Conservation (phyloP, 805 yeast species). For the Wickerhamomyces rabaulensis region DNA sequence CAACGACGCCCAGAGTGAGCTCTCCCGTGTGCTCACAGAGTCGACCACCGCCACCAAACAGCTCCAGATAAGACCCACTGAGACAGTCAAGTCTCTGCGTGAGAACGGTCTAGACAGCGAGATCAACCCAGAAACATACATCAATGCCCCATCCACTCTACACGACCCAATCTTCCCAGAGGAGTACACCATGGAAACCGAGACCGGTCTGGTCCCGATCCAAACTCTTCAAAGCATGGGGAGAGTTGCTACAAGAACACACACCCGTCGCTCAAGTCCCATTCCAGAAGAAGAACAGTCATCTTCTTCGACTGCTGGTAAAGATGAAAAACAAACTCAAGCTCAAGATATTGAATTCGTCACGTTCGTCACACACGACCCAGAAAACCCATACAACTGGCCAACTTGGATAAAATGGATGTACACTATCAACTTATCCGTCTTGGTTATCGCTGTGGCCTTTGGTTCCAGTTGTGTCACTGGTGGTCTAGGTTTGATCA, state of each 20-base stretch:
- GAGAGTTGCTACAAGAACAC: conserved; percentile 41
- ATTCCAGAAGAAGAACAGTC: conserved; percentile 22
- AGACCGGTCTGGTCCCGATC: conserved; percentile 83
- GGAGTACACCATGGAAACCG: conserved; percentile 84
- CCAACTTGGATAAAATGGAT: conserved; percentile 45
- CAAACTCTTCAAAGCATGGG: conserved; percentile 66
- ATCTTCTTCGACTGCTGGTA: conserved; percentile 23
- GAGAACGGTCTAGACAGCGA: conserved; percentile 55
- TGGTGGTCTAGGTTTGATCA: conserved; percentile 71
- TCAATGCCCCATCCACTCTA: conserved; percentile 48
- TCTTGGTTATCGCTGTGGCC: conserved; percentile 82
- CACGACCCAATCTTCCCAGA: conserved; percentile 82
- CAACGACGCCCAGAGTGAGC: conserved; percentile 42
- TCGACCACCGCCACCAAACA: conserved; percentile 11
- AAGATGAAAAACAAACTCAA: conserved; percentile 24
- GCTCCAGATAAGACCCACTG: conserved; percentile 44
- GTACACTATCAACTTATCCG: conserved; percentile 63
- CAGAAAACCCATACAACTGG: conserved; percentile 93
- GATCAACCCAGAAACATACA: conserved; percentile 45
- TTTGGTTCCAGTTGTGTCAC: conserved; percentile 90
- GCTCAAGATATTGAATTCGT: conserved; percentile 72
- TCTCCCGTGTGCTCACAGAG: conserved; percentile 27
- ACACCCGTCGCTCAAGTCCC: conserved; percentile 5
- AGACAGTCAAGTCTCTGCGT: conserved; percentile 65
- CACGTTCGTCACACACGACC: conserved; percentile 73